Evolutionary conservation across 2,329 filamentous ascomycete species (phyloP).

Genomic region (Teratosphaeria nubilosa): DNA sequence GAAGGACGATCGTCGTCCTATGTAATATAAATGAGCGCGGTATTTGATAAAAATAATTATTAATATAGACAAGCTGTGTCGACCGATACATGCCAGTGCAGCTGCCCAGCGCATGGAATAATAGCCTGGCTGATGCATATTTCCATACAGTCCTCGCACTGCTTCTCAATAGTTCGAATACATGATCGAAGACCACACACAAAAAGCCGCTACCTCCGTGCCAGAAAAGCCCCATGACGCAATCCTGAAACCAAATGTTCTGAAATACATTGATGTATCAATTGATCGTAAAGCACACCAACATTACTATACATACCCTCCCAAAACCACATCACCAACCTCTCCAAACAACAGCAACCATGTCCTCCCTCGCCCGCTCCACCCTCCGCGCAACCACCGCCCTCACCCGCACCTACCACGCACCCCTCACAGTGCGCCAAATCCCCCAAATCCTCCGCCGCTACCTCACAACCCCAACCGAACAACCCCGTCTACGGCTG

Average conservation of each 20-base stretch:
- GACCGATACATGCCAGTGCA: too few species aligned
- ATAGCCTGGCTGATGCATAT: too few species aligned
- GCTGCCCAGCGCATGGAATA: too few species aligned
- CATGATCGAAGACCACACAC: too few species aligned
- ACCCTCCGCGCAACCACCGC: constrained; percentile 9
- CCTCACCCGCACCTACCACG: constrained; percentile 7
- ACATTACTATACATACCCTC: not conserved
- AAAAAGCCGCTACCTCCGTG: too few species aligned
- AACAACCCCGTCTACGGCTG: constrained; percentile 33
- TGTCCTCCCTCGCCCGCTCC: constrained; percentile 10
- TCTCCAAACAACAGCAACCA: not conserved
- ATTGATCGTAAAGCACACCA: not conserved
- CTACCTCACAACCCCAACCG: constrained; percentile 26
- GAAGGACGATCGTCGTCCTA: not conserved
- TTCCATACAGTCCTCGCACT: too few species aligned
- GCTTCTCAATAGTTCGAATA: too few species aligned
- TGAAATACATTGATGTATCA: not conserved
- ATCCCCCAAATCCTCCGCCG: constrained; percentile 27
- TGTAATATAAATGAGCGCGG: not conserved
- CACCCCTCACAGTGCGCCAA: constrained; percentile 14
- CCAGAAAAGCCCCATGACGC: not conserved
- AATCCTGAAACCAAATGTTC: not conserved
- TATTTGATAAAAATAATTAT: not conserved
- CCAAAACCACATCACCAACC: not conserved
- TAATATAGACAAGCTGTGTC: too few species aligned